Base-by-base conservation (phyloP, 1,139 yeast genomes). In the Yamadazyma epiphylla region DNA sequence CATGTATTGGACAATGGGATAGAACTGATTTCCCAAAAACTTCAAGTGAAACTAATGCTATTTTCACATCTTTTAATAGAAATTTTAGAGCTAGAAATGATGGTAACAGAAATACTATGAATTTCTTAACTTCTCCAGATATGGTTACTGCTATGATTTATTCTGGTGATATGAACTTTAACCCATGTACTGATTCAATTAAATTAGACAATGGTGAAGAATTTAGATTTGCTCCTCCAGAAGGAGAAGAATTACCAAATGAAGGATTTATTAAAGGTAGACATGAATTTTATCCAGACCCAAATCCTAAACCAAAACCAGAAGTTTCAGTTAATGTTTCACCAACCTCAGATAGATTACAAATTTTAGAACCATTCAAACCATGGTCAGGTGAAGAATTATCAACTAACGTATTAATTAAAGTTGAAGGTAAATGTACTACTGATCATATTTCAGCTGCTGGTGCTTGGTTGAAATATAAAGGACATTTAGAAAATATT, bases 1-100 rank as follows among this genome's bases (percentile, higher is more conserved):
- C 97, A 42, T 91, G 98, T 70, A 91, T 91, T 51, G 98, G 98
- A 31, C 97, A 91, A 68, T 91, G 98, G 98, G 96, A 88, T 56
- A 80, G 98, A 63, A 49, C 61, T 11, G 74, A 68, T 39, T 72
- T 81, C 30, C 70, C 81, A 31, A 81, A 82, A 57, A 75, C 74
- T 32, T 76, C 83, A 6, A 70, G 77, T 30, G 80, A 75, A 36
- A 60, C 59, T 31, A 89, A 89, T 53, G 87, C 96, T 32, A 91
- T 91, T 39, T 83, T 91, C 66, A 86, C 97, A 15, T 86, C 96
- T 10, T 91, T 88, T 71, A 91, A 91, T 72, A 80, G 98, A 70
- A 91, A 91, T 62, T 91, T 91, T 72, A 77, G 89, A 54, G 95
- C 97, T 23, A 81, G 98, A 73, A 91, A 91, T 55, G 98, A 91